Evolutionary conservation across 441 rosid species (phyloP).

Genomic region (Kokia cookei): DNA sequence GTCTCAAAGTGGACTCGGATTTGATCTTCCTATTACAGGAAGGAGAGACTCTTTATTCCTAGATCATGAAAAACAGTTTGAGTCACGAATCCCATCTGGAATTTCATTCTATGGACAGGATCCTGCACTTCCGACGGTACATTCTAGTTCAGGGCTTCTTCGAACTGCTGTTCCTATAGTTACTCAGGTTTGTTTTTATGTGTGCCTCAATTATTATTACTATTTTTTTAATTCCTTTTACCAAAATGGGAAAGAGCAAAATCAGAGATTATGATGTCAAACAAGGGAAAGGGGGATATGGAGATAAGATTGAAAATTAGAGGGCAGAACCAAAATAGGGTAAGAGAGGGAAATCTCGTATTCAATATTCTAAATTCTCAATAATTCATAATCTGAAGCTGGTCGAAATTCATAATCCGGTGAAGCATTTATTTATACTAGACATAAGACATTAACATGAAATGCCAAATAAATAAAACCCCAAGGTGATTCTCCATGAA

Average conservation of each 20-base stretch:
- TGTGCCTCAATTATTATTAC: neutral
- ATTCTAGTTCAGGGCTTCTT: constrained; percentile 33
- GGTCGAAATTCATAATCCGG: neutral
- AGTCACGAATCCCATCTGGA: constrained; percentile 40
- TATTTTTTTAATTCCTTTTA: neutral
- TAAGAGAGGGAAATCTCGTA: neutral
- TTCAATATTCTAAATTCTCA: neutral
- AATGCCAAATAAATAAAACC: neutral
- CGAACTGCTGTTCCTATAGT: constrained; percentile 48
- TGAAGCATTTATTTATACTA: neutral
- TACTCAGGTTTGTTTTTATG: constrained; percentile 41
- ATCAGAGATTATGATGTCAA: neutral
- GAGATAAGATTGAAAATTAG: neutral
- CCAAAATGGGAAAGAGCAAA: neutral
- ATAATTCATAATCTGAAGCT: neutral
- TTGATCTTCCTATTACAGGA: constrained; percentile 36
- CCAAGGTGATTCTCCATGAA: neutral
- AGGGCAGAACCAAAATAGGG: neutral
- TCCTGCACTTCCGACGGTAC: constrained; percentile 31
- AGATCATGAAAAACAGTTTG: constrained; percentile 48
- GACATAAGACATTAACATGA: neutral
- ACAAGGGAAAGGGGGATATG: neutral
- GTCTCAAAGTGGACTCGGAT: constrained; percentile 21
- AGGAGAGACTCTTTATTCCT: constrained; percentile 42
- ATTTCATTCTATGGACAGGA: constrained; percentile 49